Percentiles rank a stretch among this genome's conserved stretches.
phyloP scores from a whole-genome alignment of 306 rosid species.

The Prunus salicina region DNA sequence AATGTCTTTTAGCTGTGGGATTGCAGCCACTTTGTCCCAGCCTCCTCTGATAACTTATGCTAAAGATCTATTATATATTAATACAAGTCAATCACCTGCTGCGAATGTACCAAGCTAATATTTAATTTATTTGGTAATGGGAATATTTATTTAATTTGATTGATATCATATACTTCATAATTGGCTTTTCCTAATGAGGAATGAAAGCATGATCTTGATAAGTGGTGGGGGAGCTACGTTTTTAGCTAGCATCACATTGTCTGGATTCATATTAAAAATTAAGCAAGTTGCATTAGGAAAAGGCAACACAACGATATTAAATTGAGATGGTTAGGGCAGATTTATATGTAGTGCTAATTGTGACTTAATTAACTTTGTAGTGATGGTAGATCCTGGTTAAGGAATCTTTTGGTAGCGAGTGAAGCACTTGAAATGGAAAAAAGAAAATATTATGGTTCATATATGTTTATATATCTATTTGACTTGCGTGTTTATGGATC shows the following conservation, averaged over 20 bases:
- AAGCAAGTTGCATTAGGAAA: constrained; percentile 18
- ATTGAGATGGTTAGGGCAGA: neutral
- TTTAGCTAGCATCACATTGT: neutral
- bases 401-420: constrained; percentile 5
- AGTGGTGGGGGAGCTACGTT: constrained; percentile 9
- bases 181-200: neutral
- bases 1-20: constrained; percentile 17
- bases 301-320: neutral
- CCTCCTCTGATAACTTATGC: neutral
- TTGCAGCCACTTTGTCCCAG: neutral
- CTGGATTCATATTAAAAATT: neutral
- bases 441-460: neutral
- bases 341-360: neutral
- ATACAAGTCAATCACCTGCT: neutral
- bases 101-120: neutral
- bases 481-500: neutral
- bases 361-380: neutral
- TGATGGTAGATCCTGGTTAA: constrained; percentile 1
- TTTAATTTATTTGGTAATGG: neutral
- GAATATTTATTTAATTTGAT: neutral
- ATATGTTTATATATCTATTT: neutral
- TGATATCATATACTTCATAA: neutral
- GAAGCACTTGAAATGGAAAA: neutral
- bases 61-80: no score
- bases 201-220: constrained; percentile 2